Base-by-base conservation (phyloP, 345 rosid genomes). In the Hypericum androsaemum region DNA sequence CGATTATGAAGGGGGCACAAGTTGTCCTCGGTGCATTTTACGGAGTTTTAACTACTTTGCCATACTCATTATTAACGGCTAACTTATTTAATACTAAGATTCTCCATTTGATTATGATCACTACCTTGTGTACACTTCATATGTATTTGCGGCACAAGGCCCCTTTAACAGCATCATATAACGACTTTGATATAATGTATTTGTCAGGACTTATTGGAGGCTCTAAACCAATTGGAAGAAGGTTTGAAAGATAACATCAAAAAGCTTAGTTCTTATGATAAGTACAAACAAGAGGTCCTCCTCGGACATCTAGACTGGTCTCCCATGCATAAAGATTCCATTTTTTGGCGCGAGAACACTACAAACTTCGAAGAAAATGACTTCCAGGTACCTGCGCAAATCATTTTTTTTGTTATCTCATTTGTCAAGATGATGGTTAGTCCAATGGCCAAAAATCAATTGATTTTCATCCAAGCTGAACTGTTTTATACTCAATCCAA, bases 261-360 rank as follows among this genome's bases (percentile, higher is more conserved):
- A 84, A 83, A 77, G 64, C 64, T 88, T 75, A 90, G 96, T 75
- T 90, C 98, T 56, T 90, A 82, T 50, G 95, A 88, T 52, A 90
- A 87, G 62, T 90, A 90, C 60, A 90, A 84, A 77, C 96, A 90
- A 67, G 98, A 88, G 76, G 89, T 84, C 61, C 95, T 87, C 53
- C 96, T 84, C 16, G 96, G 95, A 42, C 94, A 84, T 56, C 94
- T 90, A 51, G 98, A 90, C 65, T 90, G 98, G 98, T 84, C 89
- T 65, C 89, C 98, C 40, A 79, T 90, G 95, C 98, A 90, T 76
- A 90, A 90, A 67, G 95, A 90, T 60, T 80, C 86, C 43, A 47
- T 68, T 13, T 90, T 90, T 71, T 90, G 98, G 98, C 95, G 96
- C 39, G 98, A 90, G 54, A 90, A 84, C 55, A 74, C 88, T 47